Evolutionary conservation across 192 early-diverging fungal species (phyloP).

Genomic region (Coemansia sp.): DNA sequence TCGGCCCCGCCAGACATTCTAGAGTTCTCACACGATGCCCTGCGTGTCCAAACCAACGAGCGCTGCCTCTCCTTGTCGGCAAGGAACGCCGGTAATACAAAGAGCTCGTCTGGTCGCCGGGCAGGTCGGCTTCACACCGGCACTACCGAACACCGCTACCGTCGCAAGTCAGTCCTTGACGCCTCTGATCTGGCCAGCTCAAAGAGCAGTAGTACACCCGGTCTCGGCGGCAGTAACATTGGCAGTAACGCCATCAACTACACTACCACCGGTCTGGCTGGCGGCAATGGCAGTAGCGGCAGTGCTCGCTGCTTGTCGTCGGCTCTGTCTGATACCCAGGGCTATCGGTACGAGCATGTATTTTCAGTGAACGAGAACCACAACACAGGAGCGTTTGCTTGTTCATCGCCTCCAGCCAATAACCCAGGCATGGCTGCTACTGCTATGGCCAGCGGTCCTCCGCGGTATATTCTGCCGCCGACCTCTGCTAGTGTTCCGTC

Average conservation of each 20-base stretch:
- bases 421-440: not conserved
- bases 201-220: not conserved
- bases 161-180: slow-evolving; percentile 48
- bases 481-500: not conserved
- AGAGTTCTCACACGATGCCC: slow-evolving; percentile 33
- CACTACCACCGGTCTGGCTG: not conserved
- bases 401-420: slow-evolving; percentile 1
- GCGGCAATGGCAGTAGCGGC: slow-evolving; percentile 11
- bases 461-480: not conserved
- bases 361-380: slow-evolving; percentile 37
- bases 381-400: not conserved
- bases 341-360: slow-evolving; percentile 43
- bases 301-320: slow-evolving; percentile 36
- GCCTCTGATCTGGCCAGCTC: slow-evolving; percentile 14
- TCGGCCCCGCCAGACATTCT: slow-evolving; percentile 48
- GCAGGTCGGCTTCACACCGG: slow-evolving; percentile 29
- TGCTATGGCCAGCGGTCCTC: not conserved
- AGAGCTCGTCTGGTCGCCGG: slow-evolving; percentile 3
- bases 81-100: not conserved
- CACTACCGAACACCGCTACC: slow-evolving; percentile 55
- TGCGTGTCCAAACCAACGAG: slow-evolving; percentile 12
- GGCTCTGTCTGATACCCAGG: slow-evolving; percentile 14
- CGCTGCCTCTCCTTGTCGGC: not conserved
- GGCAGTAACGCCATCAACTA: not conserved
- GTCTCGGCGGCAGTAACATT: slow-evolving; percentile 4